phyloP scores from a whole-genome alignment of 352 stramenopile genomes.

The Pythium monospermum region DNA sequence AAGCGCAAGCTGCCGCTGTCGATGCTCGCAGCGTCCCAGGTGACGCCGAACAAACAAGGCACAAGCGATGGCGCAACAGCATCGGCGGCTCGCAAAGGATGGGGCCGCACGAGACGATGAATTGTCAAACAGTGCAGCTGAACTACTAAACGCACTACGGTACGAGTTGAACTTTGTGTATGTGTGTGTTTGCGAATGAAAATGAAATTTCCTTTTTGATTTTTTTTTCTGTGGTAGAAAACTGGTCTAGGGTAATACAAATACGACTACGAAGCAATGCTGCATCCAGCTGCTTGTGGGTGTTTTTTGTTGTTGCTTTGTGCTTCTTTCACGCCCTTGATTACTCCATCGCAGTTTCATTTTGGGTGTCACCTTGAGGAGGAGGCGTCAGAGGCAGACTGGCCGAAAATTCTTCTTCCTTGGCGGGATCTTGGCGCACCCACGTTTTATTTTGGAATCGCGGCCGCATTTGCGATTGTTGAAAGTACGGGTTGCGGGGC shows the following conservation, averaged over 20 bases:
- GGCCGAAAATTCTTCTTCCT: slow-evolving; percentile 69
- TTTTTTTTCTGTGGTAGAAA: too few relatives aligned
- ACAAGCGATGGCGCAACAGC: slow-evolving; percentile 9
- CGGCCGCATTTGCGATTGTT: slow-evolving; percentile 58
- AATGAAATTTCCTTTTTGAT: too few relatives aligned
- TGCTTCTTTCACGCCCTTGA: neutral
- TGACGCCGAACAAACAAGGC: slow-evolving; percentile 13
- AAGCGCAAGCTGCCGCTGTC: slow-evolving; percentile 70
- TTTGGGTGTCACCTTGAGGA: slow-evolving; percentile 41
- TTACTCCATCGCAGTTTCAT: slow-evolving; percentile 1
- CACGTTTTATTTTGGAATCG: slow-evolving; percentile 88
- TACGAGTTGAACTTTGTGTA: too few relatives aligned
- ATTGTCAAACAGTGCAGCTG: too few relatives aligned
- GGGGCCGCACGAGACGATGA: slow-evolving; percentile 59
- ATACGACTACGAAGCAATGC: too few relatives aligned
- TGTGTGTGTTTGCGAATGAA: too few relatives aligned
- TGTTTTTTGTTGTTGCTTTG: too few relatives aligned
- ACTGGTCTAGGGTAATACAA: too few relatives aligned
- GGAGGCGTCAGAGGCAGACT: slow-evolving; percentile 74
- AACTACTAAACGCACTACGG: too few relatives aligned
- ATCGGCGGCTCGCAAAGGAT: slow-evolving; percentile 52
- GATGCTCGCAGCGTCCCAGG: slow-evolving; percentile 56
- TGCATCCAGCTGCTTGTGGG: too few relatives aligned
- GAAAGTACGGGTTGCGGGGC: slow-evolving; percentile 63
- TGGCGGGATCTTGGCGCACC: slow-evolving; percentile 63